A percentile compares a stretch with the other conserved stretches of the same genome.
These are phyloP conservation scores for Aphanomyces stellatus DNA, from an alignment of 352 stramenopile species.

Conservation along the genomic window DNA sequence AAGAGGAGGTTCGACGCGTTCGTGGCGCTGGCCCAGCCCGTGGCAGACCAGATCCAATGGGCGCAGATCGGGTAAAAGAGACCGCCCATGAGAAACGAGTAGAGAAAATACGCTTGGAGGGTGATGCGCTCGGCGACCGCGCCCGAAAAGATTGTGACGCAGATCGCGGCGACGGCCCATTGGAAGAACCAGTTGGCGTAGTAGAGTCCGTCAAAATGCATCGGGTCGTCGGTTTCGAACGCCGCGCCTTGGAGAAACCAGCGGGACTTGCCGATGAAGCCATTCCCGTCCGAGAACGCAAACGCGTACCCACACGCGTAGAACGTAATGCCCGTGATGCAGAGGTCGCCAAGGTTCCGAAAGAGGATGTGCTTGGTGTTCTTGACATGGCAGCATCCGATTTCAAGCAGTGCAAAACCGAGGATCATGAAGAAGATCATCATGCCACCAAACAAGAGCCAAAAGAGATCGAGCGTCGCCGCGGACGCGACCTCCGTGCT, in stretches of 20 bases:
- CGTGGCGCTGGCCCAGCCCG: constrained; percentile 32
- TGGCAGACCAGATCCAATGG: constrained; percentile 39
- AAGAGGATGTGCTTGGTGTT: constrained; percentile 69
- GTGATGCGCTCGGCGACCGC: constrained; percentile 52
- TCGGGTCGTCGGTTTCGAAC: background rate
- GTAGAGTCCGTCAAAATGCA: constrained; percentile 18
- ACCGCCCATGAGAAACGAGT: constrained; percentile 40
- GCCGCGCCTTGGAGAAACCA: constrained; percentile 25
- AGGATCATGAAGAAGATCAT: constrained; percentile 61
- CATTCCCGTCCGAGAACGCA: constrained; percentile 23
- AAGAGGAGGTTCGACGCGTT: constrained; percentile 12
- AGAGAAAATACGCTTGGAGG: constrained; percentile 47
- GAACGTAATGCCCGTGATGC: constrained; percentile 41
- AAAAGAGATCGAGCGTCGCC: constrained; percentile 21
- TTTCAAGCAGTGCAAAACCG: constrained; percentile 60
- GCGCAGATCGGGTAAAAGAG: constrained; percentile 67
- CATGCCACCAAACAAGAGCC: constrained; percentile 27
- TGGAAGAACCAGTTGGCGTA: constrained; percentile 62
- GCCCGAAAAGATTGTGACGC: constrained; percentile 63
- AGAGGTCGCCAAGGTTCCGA: constrained; percentile 68
- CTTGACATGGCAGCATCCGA: constrained; percentile 45
- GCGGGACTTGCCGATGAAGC: constrained; percentile 19
- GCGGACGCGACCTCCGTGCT: background rate
- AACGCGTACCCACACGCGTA: constrained; percentile 60
- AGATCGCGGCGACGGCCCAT: constrained; percentile 54